Base-by-base conservation (phyloP, 2,329 filamentous ascomycete genomes). In the Neophaeococcomyces aloes region DNA sequence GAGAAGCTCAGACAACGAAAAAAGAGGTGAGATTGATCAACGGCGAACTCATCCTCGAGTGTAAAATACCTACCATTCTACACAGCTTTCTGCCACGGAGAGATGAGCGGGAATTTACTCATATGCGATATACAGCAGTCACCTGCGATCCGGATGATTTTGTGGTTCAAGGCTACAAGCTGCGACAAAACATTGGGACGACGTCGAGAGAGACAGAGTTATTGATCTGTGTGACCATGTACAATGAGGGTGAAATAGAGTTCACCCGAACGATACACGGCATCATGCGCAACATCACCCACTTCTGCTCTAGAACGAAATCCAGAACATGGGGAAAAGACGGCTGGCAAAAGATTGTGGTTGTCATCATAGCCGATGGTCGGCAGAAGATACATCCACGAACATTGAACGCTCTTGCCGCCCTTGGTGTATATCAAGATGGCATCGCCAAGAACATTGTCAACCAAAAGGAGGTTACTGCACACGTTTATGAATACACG, bases 231-330 rank as follows among this genome's bases (percentile, higher is more conserved):
- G 72, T 98, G 49, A 98, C 91, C 56, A 96, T 96, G 91, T 96
- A 95, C 70, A 98, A 98, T 64, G 91, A 98, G 65, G 85, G 95
- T 64, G 91, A 96, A 60, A 86, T 94, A 56, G 79, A 87, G 59
- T 98, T 98, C 57, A 95, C 91, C 5, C 79, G 91, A 36, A 98
- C 91, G 1, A 96, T 98, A 89, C 86, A 96, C 62, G 91, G 89
- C 44, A 86, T 98, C 45, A 94, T 98, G 85, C 87, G 93, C 63
- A 98, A 98, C 61, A 89, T 98, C 56, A 80, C 85, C 11, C 91
- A 96, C 62, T 95, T 98, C 65, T 98, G 91, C 70, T 86, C 82
- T 15, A 81, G 91, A 42, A 83, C 81, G 43, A 89, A 91, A 62
- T 94, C 87, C 4, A 78, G 91, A 47, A 96, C 88, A 0, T 98